Evolutionary conservation across 306 rosid genomes (phyloP), one percentile per base, ranked within the genome.

Genomic region (Vicia villosa): DNA sequence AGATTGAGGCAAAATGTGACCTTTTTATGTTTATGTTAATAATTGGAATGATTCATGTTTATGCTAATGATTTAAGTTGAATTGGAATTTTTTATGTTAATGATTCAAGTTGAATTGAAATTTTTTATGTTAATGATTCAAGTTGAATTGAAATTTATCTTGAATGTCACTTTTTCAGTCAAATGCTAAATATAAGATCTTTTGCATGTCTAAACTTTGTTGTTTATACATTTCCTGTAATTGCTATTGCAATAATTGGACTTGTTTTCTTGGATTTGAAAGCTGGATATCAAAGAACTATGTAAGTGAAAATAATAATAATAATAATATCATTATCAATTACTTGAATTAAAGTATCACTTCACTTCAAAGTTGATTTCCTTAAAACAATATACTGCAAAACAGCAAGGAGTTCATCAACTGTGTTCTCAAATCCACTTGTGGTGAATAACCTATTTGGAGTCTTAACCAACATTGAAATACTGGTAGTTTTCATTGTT

Each of bases 131-230:
- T n/a, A n/a, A n/a, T n/a, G n/a, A n/a, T n/a, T n/a, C n/a, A n/a
- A n/a, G n/a, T n/a, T n/a, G n/a, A n/a, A n/a, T n/a, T n/a, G n/a
- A n/a, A n/a, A n/a, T n/a, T n/a, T n/a, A n/a, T n/a, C n/a, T n/a
- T n/a, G n/a, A n/a, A n/a, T n/a, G n/a, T n/a, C n/a, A n/a, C n/a
- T n/a, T n/a, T 51, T 40, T 50, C 42, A 40, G 19, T 38, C 20
- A 21, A 63, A 65, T 51, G 24, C 64, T 63, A 30, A 34, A 14
- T 70, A 16, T 13, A 37, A 69, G 14, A 9, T 80, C 0, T 68
- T 66, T 72, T 81, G 75, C 82, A 94, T 96, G 96, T 67, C 87
- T 94, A 38, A 74, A 86, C 74, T 88, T 79, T 69, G 83, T 82
- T 41, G 97, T 83, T 30, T 83, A 78, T 43, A 77, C 92, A 49